Evolutionary conservation across 1,284 basidiomycete genomes (phyloP).

Genomic region (Rhodofomes roseus): DNA sequence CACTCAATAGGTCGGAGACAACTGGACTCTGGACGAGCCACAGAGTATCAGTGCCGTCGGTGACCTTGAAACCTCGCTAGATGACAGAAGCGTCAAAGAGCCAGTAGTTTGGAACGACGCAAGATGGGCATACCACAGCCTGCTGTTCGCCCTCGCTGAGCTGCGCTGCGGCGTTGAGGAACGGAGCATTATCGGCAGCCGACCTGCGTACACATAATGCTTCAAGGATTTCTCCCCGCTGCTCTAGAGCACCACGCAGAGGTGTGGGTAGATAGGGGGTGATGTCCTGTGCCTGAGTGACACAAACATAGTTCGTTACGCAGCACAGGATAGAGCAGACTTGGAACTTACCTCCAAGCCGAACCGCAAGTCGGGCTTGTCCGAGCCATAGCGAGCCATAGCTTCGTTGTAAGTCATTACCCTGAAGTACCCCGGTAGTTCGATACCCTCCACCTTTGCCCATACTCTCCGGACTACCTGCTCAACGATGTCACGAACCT

Average conservation of each 20-base stretch:
- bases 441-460: slow-evolving; percentile 56
- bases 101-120: too few relatives aligned
- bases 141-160: background rate
- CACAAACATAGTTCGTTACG: background rate
- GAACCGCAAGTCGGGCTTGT: slow-evolving; percentile 93
- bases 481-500: slow-evolving; percentile 79
- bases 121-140: background rate
- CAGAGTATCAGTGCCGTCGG: slow-evolving; percentile 34
- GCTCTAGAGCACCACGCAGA: slow-evolving; percentile 33
- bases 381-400: slow-evolving; percentile 91
- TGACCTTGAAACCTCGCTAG: slow-evolving; percentile 49
- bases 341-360: slow-evolving; percentile 70
- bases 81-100: background rate
- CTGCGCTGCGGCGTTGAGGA: slow-evolving; percentile 4
- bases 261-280: slow-evolving; percentile 40
- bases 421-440: slow-evolving; percentile 58
- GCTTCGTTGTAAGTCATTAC: slow-evolving; percentile 86
- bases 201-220: slow-evolving; percentile 46
- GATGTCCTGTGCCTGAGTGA: slow-evolving; percentile 47
- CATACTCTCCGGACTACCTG: slow-evolving; percentile 72
- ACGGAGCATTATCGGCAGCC: slow-evolving; percentile 1
- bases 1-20: slow-evolving; percentile 22
- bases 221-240: slow-evolving; percentile 47
- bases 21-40: slow-evolving; percentile 43
- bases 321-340: background rate